Conservation (phyloP, 2,329 filamentous ascomycete species). For the Cladophialophora chaetospira region DNA sequence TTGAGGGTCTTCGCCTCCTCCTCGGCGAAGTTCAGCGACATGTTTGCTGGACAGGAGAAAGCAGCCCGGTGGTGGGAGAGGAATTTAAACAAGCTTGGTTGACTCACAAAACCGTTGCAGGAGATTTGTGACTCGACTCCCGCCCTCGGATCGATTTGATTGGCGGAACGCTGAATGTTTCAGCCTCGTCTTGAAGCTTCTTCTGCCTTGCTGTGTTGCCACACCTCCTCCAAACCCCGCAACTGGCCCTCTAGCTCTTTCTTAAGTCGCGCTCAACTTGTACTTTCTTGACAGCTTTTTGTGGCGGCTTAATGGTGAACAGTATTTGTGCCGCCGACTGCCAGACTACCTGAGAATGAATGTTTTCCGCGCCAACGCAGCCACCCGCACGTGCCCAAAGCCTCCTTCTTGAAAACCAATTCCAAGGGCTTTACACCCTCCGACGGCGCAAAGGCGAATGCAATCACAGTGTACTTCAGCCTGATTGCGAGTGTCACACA, state of each 20-base stretch:
- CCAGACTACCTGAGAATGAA: too few species aligned
- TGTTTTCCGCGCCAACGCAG: too few species aligned
- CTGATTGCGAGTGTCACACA: background rate
- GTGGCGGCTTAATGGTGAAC: too few species aligned
- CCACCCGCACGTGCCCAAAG: background rate
- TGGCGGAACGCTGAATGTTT: background rate
- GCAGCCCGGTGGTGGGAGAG: background rate
- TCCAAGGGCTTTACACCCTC: background rate
- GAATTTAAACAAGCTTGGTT: conserved; percentile 1
- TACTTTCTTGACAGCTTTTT: background rate
- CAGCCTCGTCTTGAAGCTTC: background rate
- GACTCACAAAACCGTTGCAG: background rate
- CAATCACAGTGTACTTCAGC: background rate
- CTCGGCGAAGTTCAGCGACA: conserved; percentile 90
- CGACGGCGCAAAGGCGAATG: background rate
- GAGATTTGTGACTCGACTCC: conserved; percentile 2
- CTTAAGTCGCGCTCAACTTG: too few species aligned
- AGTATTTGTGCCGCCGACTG: too few species aligned
- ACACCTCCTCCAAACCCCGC: background rate
- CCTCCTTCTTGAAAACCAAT: background rate
- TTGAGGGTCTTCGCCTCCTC: conserved; percentile 84
- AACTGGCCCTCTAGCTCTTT: too few species aligned
- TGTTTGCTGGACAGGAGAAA: conserved; percentile 41
- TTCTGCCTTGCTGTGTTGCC: background rate
- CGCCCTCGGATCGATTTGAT: background rate